Evolutionary conservation across 148 eudicot genomes (phyloP).

Genomic region (Polygonum aviculare): DNA sequence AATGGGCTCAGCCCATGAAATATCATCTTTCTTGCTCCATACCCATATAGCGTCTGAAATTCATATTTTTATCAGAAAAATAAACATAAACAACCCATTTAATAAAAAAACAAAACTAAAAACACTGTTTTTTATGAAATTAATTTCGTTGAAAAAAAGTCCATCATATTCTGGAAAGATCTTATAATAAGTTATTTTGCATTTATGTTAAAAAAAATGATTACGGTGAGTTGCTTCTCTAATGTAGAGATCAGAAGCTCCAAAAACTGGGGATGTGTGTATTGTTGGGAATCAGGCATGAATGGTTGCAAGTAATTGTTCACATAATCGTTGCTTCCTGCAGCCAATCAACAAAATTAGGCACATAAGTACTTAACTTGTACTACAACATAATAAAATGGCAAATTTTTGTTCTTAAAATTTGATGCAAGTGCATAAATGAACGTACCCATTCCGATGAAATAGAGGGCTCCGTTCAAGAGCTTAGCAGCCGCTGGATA

Average conservation of each 20-base stretch:
- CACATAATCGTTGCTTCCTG: constrained; percentile 94
- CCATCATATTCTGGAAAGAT: too few relatives aligned
- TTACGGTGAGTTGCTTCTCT: constrained; percentile 58
- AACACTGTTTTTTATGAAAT: too few relatives aligned
- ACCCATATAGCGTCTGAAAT: constrained; percentile 47
- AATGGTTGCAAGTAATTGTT: constrained; percentile 89
- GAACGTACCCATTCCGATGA: constrained; percentile 63
- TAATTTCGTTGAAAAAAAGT: too few relatives aligned
- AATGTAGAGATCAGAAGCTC: constrained; percentile 46
- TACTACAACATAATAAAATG: not conserved
- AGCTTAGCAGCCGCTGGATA: constrained; percentile 46
- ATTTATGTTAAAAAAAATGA: not conserved
- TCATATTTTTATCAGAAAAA: not conserved
- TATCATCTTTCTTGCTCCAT: constrained; percentile 68
- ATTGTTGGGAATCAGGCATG: constrained; percentile 59
- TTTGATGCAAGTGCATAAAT: not conserved
- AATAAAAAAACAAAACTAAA: too few relatives aligned
- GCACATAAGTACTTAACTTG: not conserved
- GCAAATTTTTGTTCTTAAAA: not conserved
- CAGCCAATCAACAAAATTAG: not conserved
- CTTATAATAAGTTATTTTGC: too few relatives aligned
- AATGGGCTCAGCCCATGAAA: constrained; percentile 89
- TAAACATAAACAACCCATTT: too few relatives aligned
- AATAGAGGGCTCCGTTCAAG: constrained; percentile 54
- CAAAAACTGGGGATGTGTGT: constrained; percentile 63